Base-by-base conservation (phyloP, 805 yeast genomes). In the Candida yuanshanica region DNA sequence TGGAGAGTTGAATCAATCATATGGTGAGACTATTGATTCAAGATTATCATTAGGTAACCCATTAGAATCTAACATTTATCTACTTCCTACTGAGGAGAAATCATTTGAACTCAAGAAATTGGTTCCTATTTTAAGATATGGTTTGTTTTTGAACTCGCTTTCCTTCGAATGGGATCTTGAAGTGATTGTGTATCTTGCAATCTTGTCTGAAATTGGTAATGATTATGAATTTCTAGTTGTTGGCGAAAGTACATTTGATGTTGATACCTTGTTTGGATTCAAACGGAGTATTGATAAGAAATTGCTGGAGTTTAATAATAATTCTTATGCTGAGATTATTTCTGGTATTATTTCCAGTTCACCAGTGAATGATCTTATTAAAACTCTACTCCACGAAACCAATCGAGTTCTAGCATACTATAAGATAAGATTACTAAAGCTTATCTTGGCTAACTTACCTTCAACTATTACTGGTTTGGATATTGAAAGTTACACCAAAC, bases 41-140 rank as follows among this genome's bases (percentile, higher is more conserved):
- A 56, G 65, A 32, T 44, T 77, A 17, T 53, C 80, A 0, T 51
- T 75, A 20, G 71, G 77, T 0, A 76, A 75, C 48, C 68, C 77
- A 2, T 51, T 78, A 36, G 70, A 63, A 20, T 60, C 65, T 11
- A 70, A 65, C 40, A 58, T 71, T 2, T 67, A 65, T 37, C 20
- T 64, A 1, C 36, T 62, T 7, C 10, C 36, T 3, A 35, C 39
- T 1, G n/a, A 38, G 4, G 51, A 50, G 1, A 37, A 33, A 2
- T 10, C 37, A 0, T 48, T 53, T 36, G 44, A 53, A 18, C 22
- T 53, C 29, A 36, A 38, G 0, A 16, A 36, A 10, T 32, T 60
- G 7, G 36, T 42, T 16, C 46, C 50, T 20, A 22, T 55, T 2
- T 39, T 64, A 10, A 51, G 50, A 18, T 53, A 50, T 36, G 60